These are phyloP conservation scores for Lanmaoa rubissima DNA, from an alignment of 768 basidiomycete species.

Conservation along the genomic window DNA sequence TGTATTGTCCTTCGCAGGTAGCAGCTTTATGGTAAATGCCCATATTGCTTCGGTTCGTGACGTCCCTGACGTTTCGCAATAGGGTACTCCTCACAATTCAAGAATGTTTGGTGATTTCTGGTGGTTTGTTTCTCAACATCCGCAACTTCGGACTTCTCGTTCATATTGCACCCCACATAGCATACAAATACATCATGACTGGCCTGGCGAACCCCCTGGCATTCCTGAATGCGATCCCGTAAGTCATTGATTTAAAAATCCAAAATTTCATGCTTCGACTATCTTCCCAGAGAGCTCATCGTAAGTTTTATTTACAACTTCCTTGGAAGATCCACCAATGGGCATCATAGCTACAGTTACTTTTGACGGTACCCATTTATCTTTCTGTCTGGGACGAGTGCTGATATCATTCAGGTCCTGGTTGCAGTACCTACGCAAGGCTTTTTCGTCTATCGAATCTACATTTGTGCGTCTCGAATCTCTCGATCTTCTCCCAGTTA, in stretches of 20 bases:
- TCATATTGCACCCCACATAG: not conserved
- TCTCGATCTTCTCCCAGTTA: not conserved
- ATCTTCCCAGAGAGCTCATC: conserved; percentile 1
- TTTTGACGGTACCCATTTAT: not conserved
- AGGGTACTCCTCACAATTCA: conserved; percentile 14
- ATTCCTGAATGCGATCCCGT: not conserved
- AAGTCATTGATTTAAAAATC: not conserved
- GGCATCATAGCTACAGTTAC: not conserved
- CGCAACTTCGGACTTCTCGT: not conserved
- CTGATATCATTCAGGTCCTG: conserved; percentile 4
- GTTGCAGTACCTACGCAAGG: conserved; percentile 8
- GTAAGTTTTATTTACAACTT: not conserved
- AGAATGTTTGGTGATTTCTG: conserved; percentile 5
- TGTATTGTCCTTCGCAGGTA: conserved; percentile 1
- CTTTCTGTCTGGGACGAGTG: not conserved
- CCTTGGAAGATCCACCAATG: not conserved
- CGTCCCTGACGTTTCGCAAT: not conserved
- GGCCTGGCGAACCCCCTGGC: not conserved
- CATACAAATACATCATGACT: conserved; percentile 5
- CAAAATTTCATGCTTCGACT: not conserved
- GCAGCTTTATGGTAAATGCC: conserved; percentile 7
- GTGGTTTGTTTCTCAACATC: conserved; percentile 6
- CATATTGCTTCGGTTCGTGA: too few species aligned
- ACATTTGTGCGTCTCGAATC: conserved; percentile 3
- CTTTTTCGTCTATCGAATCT: conserved; percentile 15